Percentiles rank a stretch among this genome's conserved stretches.
phyloP scores from a whole-genome alignment of 1,139 yeast species.

The Suhomyces anneliseae region DNA sequence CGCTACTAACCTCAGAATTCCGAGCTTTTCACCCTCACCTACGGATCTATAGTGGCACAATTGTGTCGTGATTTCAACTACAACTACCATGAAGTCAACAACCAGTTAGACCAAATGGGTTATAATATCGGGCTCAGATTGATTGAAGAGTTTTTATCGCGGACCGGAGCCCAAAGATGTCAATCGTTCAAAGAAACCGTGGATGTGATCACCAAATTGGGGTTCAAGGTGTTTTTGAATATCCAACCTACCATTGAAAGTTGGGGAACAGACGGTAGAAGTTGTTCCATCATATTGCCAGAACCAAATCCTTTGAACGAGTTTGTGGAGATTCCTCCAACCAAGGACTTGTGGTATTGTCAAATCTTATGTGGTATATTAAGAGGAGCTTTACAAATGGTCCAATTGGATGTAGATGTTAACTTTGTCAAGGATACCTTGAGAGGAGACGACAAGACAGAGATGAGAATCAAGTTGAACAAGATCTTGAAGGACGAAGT shows the following conservation, averaged over 20 bases:
- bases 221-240: constrained; percentile 86
- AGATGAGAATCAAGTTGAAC: constrained; percentile 68
- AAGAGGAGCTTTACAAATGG: constrained; percentile 93
- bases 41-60: constrained; percentile 94
- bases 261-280: constrained; percentile 76
- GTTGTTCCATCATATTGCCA: constrained; percentile 68
- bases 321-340: constrained; percentile 83
- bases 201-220: constrained; percentile 80
- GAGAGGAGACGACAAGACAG: constrained; percentile 83
- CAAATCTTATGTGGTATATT: constrained; percentile 88
- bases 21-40: constrained; percentile 87
- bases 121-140: constrained; percentile 88
- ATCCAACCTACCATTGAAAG: constrained; percentile 73
- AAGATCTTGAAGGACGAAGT: constrained; percentile 86
- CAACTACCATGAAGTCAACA: constrained; percentile 77
- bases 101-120: constrained; percentile 89
- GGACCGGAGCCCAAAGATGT: constrained; percentile 83
- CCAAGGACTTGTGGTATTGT: constrained; percentile 84
- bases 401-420: constrained; percentile 88
- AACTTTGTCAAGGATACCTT: constrained; percentile 75
- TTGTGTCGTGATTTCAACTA: constrained; percentile 78
- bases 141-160: constrained; percentile 90
- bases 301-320: constrained; percentile 88
- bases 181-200: constrained; percentile 80
- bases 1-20: constrained; percentile 53